Base-by-base conservation (phyloP, 1,139 yeast genomes). In the Kurtzmaniella quercitrusa region DNA sequence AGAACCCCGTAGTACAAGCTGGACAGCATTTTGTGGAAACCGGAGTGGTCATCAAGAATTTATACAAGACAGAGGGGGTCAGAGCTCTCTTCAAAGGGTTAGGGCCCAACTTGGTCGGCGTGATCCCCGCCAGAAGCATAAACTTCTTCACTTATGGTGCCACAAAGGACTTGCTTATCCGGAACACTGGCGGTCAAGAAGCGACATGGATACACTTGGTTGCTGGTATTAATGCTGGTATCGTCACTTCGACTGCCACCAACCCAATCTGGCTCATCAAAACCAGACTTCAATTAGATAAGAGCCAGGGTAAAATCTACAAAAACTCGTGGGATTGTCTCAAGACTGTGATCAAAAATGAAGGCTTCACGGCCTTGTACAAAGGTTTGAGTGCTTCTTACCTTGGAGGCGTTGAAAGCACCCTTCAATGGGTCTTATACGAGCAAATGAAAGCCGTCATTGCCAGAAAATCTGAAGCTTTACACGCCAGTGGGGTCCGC, bases 231-330 rank as follows among this genome's bases (percentile, higher is more conserved):
- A 77, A 77, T 55, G 99, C 99, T 0, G 98, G 99, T 2, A 73
- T 93, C 59, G 94, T 86, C 17, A 94, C 98, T 0, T 85, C 97
- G 3, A 93, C 98, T 0, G 96, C 94, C n/a, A 94, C 99, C 0
- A 94, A 94, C 60, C 99, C 99, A n/a, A 94, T 94, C 45, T 94
- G 99, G 99, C 72, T 94, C 51, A 85, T 94, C 47, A 94, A 94
- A 63, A 94, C 99, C 0, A 76, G 99, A 56, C 75, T 94, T 41
- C 99, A 94, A 59, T 74, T 94, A 46, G 98, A 93, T 62, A 86
- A 83, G 59, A 65, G 79, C 15, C 74, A 76, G 41, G 75, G 77
- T 12, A 80, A 82, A 50, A 75, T 76, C 51, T 93, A 91, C 62
- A 83, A 76, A 48, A 91, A 86, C 63, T 87, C 96, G 5, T 76